These are phyloP conservation scores for Endocarpon pusillum DNA, from an alignment of 495 filamentous ascomycete genomes.

Conservation along the genomic window DNA sequence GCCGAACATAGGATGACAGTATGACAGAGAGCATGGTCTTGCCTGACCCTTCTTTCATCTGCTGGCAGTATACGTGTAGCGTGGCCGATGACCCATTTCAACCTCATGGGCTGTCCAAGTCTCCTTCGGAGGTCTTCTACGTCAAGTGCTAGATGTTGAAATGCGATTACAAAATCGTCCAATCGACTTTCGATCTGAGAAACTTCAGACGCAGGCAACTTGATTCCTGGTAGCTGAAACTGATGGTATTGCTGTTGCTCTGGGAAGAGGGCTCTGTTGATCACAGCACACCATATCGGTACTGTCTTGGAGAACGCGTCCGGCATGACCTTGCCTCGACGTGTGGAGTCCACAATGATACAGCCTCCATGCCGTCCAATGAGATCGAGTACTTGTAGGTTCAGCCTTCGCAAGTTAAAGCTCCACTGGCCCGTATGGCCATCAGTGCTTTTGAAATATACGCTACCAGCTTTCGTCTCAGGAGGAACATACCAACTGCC, in stretches of 20 bases:
- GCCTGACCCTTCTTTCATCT: background rate
- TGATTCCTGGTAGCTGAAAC: constrained; percentile 47
- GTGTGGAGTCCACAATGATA: constrained; percentile 89
- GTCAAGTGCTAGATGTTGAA: constrained; percentile 32
- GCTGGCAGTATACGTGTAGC: background rate
- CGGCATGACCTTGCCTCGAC: constrained; percentile 83
- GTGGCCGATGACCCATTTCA: constrained; percentile 17
- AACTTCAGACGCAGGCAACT: constrained; percentile 56
- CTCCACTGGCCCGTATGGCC: constrained; percentile 81
- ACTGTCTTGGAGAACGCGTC: constrained; percentile 88
- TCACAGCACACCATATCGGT: constrained; percentile 77
- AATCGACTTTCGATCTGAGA: constrained; percentile 58
- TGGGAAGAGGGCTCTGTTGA: constrained; percentile 70
- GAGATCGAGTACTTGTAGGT: constrained; percentile 56
- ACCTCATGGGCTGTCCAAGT: constrained; percentile 22
- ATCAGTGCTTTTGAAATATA: constrained; percentile 96
- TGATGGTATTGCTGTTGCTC: constrained; percentile 25
- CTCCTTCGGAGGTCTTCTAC: constrained; percentile 20
- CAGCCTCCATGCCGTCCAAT: constrained; percentile 49
- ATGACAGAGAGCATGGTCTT: constrained; percentile 9
- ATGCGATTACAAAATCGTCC: constrained; percentile 41
- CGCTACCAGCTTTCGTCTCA: constrained; percentile 43
- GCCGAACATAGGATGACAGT: constrained; percentile 67
- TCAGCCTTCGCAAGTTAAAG: constrained; percentile 70
- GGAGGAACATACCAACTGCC: constrained; percentile 90